Evolutionary conservation across 352 stramenopile genomes (phyloP).

Genomic region (Globisporangium iwayamae): DNA sequence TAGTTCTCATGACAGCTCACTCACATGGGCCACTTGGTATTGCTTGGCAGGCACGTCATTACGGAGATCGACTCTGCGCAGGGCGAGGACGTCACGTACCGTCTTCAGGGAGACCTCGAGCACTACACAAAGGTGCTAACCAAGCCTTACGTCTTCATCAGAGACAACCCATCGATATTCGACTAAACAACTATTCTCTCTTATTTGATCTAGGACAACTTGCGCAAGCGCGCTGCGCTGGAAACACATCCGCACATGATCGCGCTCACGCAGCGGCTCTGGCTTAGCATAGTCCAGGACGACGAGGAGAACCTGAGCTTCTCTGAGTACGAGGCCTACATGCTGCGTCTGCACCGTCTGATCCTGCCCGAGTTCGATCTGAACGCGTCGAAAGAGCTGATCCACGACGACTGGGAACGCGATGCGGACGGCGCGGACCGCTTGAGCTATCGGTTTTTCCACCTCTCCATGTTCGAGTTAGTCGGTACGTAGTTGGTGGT

Average conservation of each 20-base stretch:
- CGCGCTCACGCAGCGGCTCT: constrained; percentile 68
- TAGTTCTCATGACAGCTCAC: neutral
- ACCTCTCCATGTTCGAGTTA: constrained; percentile 83
- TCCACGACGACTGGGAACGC: constrained; percentile 68
- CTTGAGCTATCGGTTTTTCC: constrained; percentile 70
- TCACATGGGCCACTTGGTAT: neutral
- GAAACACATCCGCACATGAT: constrained; percentile 62
- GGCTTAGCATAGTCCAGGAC: constrained; percentile 39
- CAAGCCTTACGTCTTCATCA: neutral
- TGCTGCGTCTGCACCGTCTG: constrained; percentile 71
- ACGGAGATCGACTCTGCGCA: constrained; percentile 30
- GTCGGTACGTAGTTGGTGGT: constrained; percentile 36
- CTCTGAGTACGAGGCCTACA: constrained; percentile 59
- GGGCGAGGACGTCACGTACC: constrained; percentile 43
- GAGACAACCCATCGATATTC: neutral
- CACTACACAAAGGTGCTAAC: constrained; percentile 59
- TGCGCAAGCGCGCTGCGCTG: constrained; percentile 58
- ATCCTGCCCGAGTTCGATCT: constrained; percentile 78
- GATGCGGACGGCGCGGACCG: constrained; percentile 45
- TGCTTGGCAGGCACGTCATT: constrained; percentile 46
- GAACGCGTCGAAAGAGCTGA: constrained; percentile 48
- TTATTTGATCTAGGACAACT: constrained; percentile 37
- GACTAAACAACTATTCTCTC: neutral
- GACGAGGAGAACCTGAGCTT: constrained; percentile 36
- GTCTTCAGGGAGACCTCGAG: constrained; percentile 67